Conservation (phyloP, 2,329 filamentous ascomycete genomes). For the Colletotrichum paranaense region DNA sequence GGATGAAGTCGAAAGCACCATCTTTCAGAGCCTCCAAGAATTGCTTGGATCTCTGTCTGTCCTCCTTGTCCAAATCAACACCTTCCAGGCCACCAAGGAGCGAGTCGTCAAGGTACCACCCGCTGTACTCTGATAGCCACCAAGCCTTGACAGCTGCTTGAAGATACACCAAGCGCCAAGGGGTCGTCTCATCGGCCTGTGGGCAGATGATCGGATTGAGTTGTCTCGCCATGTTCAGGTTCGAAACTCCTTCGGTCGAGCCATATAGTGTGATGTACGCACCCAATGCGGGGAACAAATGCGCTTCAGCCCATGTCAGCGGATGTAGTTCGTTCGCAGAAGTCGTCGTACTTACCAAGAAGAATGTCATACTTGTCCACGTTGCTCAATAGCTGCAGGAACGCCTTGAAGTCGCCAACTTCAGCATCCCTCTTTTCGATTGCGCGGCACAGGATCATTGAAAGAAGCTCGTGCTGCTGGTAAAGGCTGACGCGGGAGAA, state of each 20-base stretch:
- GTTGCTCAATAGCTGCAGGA: slow-evolving; percentile 76
- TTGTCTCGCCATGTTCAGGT: slow-evolving; percentile 75
- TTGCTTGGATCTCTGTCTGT: slow-evolving; percentile 75
- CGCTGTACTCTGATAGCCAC: slow-evolving; percentile 95
- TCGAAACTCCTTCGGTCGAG: slow-evolving; percentile 77
- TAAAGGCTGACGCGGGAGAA: slow-evolving; percentile 84
- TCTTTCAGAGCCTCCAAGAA: slow-evolving; percentile 86
- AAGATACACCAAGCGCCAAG: slow-evolving; percentile 80
- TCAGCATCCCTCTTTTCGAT: slow-evolving; percentile 80
- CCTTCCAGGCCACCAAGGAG: slow-evolving; percentile 46
- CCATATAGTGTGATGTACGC: slow-evolving; percentile 83
- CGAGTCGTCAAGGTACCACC: slow-evolving; percentile 83
- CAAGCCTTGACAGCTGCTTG: slow-evolving; percentile 83
- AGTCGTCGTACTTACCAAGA: slow-evolving; percentile 53
- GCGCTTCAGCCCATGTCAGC: slow-evolving; percentile 61
- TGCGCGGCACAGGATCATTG: slow-evolving; percentile 81
- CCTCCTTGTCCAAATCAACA: slow-evolving; percentile 76
- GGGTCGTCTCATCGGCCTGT: slow-evolving; percentile 69
- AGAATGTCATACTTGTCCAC: slow-evolving; percentile 81
- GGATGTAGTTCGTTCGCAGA: background rate
- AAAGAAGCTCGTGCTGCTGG: slow-evolving; percentile 90
- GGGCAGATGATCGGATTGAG: slow-evolving; percentile 77
- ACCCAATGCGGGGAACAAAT: slow-evolving; percentile 84
- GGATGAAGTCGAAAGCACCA: slow-evolving; percentile 90
- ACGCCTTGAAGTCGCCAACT: slow-evolving; percentile 77